Conservation (phyloP, 805 yeast genomes). For the Wickerhamiella qilinensis region DNA sequence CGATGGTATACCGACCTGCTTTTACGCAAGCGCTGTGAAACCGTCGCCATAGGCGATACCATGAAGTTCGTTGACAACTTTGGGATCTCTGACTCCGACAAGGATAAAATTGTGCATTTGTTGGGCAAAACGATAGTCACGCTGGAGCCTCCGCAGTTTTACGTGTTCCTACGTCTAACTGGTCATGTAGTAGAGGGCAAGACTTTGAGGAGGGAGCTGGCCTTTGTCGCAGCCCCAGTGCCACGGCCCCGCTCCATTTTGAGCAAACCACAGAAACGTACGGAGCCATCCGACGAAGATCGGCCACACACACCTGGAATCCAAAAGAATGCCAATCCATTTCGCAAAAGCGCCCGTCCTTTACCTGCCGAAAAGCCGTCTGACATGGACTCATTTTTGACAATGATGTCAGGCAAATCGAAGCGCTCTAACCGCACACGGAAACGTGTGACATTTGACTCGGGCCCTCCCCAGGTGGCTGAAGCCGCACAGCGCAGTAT, state of each 20-base stretch:
- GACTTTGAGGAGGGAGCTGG: conserved; percentile 29
- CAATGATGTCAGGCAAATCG: conserved; percentile 54
- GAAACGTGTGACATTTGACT: conserved; percentile 23
- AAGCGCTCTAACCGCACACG: conserved; percentile 6
- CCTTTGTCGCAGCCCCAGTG: conserved; percentile 37
- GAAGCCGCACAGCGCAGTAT: conserved; percentile 25
- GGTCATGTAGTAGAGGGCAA: conserved; percentile 45
- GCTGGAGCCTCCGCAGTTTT: conserved; percentile 79
- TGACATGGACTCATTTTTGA: conserved; percentile 67
- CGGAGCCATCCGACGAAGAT: background rate
- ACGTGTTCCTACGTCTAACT: conserved; percentile 65
- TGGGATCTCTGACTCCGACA: conserved; percentile 36
- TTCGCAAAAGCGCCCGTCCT: conserved; percentile 20
- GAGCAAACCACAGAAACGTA: conserved; percentile 28
- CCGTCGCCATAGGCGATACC: conserved; percentile 62
- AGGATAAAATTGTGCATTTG: conserved; percentile 23
- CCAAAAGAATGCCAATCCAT: conserved; percentile 13
- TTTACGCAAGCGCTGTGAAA: conserved; percentile 44
- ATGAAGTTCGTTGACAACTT: conserved; percentile 65
- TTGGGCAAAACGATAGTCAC: conserved; percentile 27
- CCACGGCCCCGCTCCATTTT: conserved; percentile 73
- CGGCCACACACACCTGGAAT: background rate
- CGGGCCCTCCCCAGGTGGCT: conserved; percentile 24
- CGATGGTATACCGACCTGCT: conserved; percentile 86
- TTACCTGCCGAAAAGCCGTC: conserved; percentile 25